Percentiles rank a stretch among this genome's conserved stretches.
Evolutionary conservation across 768 basidiomycete genomes (phyloP).

Genomic region (Coprinopsis cinerea): DNA sequence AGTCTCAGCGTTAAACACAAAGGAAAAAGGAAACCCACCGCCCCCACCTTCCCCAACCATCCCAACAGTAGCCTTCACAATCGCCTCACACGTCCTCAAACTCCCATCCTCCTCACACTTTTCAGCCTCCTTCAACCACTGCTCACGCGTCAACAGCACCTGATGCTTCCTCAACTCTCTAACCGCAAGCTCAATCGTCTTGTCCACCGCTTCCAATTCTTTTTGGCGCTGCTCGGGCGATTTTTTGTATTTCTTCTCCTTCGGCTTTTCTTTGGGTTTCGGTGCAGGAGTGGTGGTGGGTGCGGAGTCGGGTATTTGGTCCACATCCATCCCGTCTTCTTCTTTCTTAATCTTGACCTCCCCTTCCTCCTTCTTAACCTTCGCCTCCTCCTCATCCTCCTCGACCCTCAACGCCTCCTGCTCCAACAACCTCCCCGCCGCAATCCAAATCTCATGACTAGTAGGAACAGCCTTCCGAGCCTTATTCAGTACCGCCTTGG

Average conservation of each 20-base stretch:
- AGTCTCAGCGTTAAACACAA: too few relatives aligned
- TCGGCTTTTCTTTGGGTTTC: too few relatives aligned
- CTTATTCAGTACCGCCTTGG: slow-evolving; percentile 91
- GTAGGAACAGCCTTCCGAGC: slow-evolving; percentile 93
- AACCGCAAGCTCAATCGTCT: slow-evolving; percentile 84
- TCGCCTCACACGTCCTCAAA: slow-evolving; percentile 85
- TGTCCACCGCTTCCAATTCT: slow-evolving; percentile 74
- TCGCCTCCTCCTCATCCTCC: slow-evolving; percentile 66
- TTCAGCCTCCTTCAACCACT: slow-evolving; percentile 96
- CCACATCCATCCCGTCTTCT: slow-evolving; percentile 22
- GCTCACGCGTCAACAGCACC: slow-evolving; percentile 82
- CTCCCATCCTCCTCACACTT: slow-evolving; percentile 83
- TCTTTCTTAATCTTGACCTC: slow-evolving; percentile 84
- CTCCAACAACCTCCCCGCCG: slow-evolving; percentile 87
- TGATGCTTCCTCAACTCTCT: slow-evolving; percentile 73
- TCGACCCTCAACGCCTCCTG: slow-evolving; percentile 69
- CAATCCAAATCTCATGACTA: slow-evolving; percentile 98
- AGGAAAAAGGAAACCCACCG: too few relatives aligned
- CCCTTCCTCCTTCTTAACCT: slow-evolving; percentile 56
- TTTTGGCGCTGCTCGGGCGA: slow-evolving; percentile 54
- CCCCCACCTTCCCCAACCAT: too few relatives aligned
- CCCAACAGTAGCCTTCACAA: slow-evolving; percentile 87
- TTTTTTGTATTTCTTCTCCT: too few relatives aligned
- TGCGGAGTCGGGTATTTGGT: background rate
- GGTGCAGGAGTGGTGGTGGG: background rate